A percentile compares a stretch with the other conserved stretches of the same genome.
These are phyloP conservation scores for Fusarium duplospermum DNA, from an alignment of 2,329 filamentous ascomycete species.

Conservation along the genomic window DNA sequence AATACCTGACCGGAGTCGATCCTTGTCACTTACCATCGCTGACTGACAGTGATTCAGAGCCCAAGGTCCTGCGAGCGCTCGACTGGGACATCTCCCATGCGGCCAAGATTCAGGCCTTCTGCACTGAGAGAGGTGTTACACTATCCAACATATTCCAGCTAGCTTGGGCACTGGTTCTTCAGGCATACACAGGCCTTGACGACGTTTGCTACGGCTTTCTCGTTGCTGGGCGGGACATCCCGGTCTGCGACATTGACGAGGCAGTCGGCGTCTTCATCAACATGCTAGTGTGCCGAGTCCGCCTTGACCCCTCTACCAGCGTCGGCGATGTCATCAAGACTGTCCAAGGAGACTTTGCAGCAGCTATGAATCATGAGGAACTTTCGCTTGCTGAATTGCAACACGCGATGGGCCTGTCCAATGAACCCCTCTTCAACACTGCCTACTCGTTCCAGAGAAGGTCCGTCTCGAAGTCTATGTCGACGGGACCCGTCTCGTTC, in stretches of 20 bases:
- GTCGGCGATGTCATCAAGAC: neutral
- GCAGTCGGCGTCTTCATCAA: slow-evolving; percentile 34
- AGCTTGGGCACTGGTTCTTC: slow-evolving; percentile 27
- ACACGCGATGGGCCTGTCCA: neutral
- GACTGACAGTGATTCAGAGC: neutral
- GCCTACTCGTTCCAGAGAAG: slow-evolving; percentile 38
- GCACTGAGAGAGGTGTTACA: slow-evolving; percentile 11
- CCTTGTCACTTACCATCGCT: slow-evolving; percentile 1
- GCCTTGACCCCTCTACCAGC: neutral
- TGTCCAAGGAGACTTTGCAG: slow-evolving; percentile 8
- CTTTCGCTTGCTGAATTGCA: slow-evolving; percentile 22
- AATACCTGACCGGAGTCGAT: slow-evolving; percentile 5
- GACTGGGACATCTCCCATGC: slow-evolving; percentile 6
- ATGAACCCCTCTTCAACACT: slow-evolving; percentile 34
- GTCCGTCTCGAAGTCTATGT: slow-evolving; percentile 26
- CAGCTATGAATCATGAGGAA: slow-evolving; percentile 19
- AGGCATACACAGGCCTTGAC: slow-evolving; percentile 27
- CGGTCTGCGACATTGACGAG: slow-evolving; percentile 1
- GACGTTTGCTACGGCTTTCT: slow-evolving; percentile 32
- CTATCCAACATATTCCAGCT: slow-evolving; percentile 26
- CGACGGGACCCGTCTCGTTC: slow-evolving; percentile 19
- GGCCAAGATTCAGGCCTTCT: neutral
- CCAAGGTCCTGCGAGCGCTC: slow-evolving; percentile 14
- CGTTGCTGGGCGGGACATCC: slow-evolving; percentile 12
- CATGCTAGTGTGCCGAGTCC: slow-evolving; percentile 25